Conservation (phyloP, 345 rosid species). For the Firmiana major region DNA sequence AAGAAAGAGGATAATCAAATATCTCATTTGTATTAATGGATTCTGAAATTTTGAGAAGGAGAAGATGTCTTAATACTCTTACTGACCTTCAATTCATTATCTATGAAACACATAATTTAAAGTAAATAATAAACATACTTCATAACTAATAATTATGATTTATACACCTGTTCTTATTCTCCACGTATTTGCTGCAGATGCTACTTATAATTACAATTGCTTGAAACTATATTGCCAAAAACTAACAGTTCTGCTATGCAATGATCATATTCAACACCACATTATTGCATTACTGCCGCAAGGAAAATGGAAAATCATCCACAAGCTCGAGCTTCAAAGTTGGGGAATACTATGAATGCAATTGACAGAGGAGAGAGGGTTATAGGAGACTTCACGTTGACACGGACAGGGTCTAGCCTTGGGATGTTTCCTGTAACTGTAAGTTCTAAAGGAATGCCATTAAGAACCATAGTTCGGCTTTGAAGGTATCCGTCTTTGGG, state of each 20-base stretch:
- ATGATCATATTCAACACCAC: slow-evolving; percentile 10
- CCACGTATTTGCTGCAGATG: not conserved
- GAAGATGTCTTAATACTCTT: not conserved
- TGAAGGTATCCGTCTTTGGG: slow-evolving; percentile 58
- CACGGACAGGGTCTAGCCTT: slow-evolving; percentile 47
- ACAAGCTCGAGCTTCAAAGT: slow-evolving; percentile 75
- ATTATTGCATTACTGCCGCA: not conserved
- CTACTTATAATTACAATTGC: slow-evolving; percentile 23
- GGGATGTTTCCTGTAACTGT: slow-evolving; percentile 55
- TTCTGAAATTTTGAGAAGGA: not conserved
- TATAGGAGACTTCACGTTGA: slow-evolving; percentile 44
- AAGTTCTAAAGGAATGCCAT: slow-evolving; percentile 63
- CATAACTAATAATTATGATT: not conserved
- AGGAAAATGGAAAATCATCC: slow-evolving; percentile 17
- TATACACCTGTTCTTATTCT: not conserved
- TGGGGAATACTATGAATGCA: slow-evolving; percentile 72
- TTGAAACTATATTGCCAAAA: slow-evolving; percentile 7
- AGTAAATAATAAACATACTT: not conserved
- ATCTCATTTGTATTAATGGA: not conserved
- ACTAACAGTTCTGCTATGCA: not conserved
- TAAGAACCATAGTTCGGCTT: slow-evolving; percentile 71
- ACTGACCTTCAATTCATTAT: not conserved
- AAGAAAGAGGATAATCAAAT: not conserved
- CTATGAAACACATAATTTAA: not conserved
- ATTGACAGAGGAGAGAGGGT: slow-evolving; percentile 54